A percentile compares a stretch with the other conserved stretches of the same genome.
Conservation (phyloP, 2,329 filamentous ascomycete genomes). For the Epichloe gansuensis region DNA sequence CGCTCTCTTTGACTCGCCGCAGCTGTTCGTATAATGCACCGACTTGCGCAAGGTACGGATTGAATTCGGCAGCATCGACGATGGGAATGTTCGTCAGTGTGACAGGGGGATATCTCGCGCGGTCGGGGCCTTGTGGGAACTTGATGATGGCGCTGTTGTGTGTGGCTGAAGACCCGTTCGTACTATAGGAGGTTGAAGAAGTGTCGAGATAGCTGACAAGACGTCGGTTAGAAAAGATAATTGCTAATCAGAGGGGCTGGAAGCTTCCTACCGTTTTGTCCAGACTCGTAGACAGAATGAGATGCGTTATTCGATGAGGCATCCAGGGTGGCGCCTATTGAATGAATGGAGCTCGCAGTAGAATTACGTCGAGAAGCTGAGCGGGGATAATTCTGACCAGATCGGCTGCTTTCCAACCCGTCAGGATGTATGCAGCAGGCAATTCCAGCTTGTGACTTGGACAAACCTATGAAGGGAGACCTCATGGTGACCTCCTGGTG, state of each 20-base stretch:
- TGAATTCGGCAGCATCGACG: slow-evolving; percentile 69
- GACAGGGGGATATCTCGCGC: slow-evolving; percentile 87
- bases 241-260: neutral
- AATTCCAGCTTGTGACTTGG: neutral
- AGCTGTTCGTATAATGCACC: slow-evolving; percentile 82
- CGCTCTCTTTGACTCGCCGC: slow-evolving; percentile 66
- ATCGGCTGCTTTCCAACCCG: slow-evolving; percentile 23
- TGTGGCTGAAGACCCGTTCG: slow-evolving; percentile 78
- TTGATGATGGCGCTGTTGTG: slow-evolving; percentile 55
- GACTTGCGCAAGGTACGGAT: slow-evolving; percentile 73
- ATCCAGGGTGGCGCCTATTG: slow-evolving; percentile 75
- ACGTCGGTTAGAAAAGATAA: neutral
- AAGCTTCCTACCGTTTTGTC: slow-evolving; percentile 58
- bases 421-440: slow-evolving; percentile 9
- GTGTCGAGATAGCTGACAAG: slow-evolving; percentile 67
- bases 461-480: slow-evolving; percentile 47
- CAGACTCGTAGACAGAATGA: slow-evolving; percentile 53
- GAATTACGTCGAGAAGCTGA: slow-evolving; percentile 57
- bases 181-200: slow-evolving; percentile 84
- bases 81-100: slow-evolving; percentile 78
- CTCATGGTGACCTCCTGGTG: slow-evolving; percentile 38
- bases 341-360: slow-evolving; percentile 76
- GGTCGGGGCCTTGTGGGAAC: slow-evolving; percentile 70
- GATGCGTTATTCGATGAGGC: slow-evolving; percentile 46
- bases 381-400: slow-evolving; percentile 34